A percentile compares a stretch with the other conserved stretches of the same genome.
Evolutionary conservation across 2,329 filamentous ascomycete genomes (phyloP).

Genomic region (Botrytis medusae): DNA sequence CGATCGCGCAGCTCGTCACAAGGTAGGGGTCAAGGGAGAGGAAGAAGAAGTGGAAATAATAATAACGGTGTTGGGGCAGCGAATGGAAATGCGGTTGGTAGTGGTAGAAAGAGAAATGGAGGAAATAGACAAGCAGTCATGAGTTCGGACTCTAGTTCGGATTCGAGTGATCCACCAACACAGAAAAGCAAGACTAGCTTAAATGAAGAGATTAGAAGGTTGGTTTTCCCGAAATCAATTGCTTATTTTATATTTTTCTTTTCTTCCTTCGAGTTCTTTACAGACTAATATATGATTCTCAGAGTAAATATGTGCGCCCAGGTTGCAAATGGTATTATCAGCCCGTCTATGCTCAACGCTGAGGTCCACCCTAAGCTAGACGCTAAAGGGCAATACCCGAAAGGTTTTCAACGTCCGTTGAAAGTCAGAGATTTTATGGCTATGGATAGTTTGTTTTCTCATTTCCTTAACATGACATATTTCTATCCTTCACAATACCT

Average conservation of each 20-base stretch:
- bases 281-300: not conserved
- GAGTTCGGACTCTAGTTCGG: not conserved
- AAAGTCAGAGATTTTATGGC: not conserved
- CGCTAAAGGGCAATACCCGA: not conserved
- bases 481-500: not conserved
- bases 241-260: no score
- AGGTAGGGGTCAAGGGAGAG: not conserved
- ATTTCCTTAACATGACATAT: not conserved
- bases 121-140: no score
- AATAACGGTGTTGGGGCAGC: not conserved
- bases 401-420: not conserved
- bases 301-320: not conserved
- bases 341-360: not conserved
- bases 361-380: not conserved
- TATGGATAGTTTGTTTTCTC: not conserved
- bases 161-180: not conserved
- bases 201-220: not conserved
- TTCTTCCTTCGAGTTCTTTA: accelerated
- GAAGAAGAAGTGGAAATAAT: not conserved
- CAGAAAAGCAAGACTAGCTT: not conserved
- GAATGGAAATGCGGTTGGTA: not conserved
- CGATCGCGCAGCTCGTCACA: not conserved
- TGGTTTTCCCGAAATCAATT: no score
- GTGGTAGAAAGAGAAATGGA: not conserved
- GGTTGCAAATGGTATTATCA: not conserved